phyloP scores from a whole-genome alignment of 2,329 filamentous ascomycete genomes.

The Trichoderma endophyticum region DNA sequence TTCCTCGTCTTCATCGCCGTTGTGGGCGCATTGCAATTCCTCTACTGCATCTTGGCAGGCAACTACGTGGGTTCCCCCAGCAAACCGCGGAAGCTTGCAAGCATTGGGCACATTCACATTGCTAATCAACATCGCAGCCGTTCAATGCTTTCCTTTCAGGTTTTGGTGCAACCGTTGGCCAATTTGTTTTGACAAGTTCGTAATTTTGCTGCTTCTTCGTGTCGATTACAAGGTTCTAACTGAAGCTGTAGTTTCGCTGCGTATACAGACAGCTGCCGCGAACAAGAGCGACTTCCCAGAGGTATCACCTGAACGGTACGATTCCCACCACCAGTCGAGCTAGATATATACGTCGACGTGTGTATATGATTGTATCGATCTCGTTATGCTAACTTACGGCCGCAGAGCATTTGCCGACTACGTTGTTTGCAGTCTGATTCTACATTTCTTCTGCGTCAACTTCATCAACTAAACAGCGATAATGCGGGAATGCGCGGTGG shows the following conservation, averaged over 20 bases:
- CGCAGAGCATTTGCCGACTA: slow-evolving; percentile 91
- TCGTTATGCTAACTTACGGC: slow-evolving; percentile 21
- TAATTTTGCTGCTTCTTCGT: slow-evolving; percentile 20
- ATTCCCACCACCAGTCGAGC: background rate
- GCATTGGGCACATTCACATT: background rate
- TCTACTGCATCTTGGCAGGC: slow-evolving; percentile 86
- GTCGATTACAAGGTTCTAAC: slow-evolving; percentile 1
- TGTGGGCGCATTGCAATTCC: slow-evolving; percentile 86
- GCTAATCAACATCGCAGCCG: slow-evolving; percentile 55
- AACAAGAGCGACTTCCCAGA: slow-evolving; percentile 75
- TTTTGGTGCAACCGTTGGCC: slow-evolving; percentile 90
- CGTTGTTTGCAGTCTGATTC: slow-evolving; percentile 86
- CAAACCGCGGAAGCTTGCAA: background rate
- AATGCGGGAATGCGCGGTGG: background rate
- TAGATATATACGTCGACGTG: background rate
- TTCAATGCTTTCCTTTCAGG: slow-evolving; percentile 98
- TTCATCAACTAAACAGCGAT: slow-evolving; percentile 82
- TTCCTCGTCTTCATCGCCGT: slow-evolving; percentile 86
- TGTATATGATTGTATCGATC: background rate
- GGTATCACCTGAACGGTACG: slow-evolving; percentile 76
- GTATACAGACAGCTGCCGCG: slow-evolving; percentile 85
- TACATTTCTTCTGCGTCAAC: slow-evolving; percentile 99
- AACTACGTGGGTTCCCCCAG: slow-evolving; percentile 73
- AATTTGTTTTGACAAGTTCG: slow-evolving; percentile 91
- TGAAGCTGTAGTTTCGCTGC: slow-evolving; percentile 57